Evolutionary conservation across 208 protist genomes (phyloP).

Genomic region (Acanthamoeba pearcei): DNA sequence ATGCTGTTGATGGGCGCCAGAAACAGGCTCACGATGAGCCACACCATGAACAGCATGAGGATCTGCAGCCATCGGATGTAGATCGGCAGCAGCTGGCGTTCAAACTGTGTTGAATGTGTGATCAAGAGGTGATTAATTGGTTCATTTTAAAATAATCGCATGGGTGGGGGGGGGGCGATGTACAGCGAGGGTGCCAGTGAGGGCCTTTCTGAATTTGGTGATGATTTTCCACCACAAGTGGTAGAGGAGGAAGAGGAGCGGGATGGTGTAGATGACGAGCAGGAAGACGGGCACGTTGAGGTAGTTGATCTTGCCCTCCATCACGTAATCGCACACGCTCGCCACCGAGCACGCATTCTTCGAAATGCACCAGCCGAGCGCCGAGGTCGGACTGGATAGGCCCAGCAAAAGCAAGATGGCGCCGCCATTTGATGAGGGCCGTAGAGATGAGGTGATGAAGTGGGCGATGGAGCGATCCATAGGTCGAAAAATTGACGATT

Average conservation of each 20-base stretch:
- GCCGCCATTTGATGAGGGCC: too few relatives aligned
- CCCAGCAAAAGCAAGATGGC: too few relatives aligned
- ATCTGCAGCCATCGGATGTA: conserved; percentile 20
- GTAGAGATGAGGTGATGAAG: too few relatives aligned
- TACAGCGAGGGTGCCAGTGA: conserved; percentile 33
- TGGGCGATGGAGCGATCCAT: too few relatives aligned
- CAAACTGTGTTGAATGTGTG: too few relatives aligned
- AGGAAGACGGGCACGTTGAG: conserved; percentile 55
- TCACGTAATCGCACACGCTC: background rate
- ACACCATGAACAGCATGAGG: background rate
- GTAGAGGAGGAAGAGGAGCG: conserved; percentile 47
- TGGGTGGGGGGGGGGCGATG: background rate
- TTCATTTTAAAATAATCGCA: too few relatives aligned
- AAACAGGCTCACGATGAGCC: conserved; percentile 24
- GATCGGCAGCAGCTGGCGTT: conserved; percentile 12
- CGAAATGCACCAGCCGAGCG: background rate
- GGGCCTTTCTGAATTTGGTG: conserved; percentile 37
- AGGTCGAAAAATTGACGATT: too few relatives aligned
- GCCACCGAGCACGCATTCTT: conserved; percentile 25
- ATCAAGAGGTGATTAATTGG: too few relatives aligned
- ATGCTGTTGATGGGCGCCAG: background rate
- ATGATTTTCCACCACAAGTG: conserved; percentile 48
- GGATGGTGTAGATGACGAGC: conserved; percentile 21
- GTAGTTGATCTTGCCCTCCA: conserved; percentile 24
- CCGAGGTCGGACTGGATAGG: background rate